phyloP scores from a whole-genome alignment of 164 flowering plant species.

The Annona cherimola region DNA sequence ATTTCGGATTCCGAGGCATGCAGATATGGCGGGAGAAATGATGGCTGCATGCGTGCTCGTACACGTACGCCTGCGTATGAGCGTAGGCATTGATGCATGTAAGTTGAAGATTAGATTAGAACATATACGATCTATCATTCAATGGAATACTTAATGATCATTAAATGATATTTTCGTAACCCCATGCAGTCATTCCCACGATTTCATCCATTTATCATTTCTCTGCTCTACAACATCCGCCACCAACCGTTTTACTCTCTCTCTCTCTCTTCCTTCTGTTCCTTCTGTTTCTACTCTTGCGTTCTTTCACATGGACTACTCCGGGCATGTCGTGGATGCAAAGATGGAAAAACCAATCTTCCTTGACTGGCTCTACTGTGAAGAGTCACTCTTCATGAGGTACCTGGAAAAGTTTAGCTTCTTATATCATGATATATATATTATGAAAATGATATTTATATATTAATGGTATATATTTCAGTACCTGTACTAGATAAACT shows the following conservation, averaged over 20 bases:
- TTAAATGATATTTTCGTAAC: not conserved
- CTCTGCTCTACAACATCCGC: too few relatives aligned
- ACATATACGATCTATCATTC: too few relatives aligned
- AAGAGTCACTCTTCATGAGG: slow-evolving; percentile 13
- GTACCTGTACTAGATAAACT: too few relatives aligned
- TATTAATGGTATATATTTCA: too few relatives aligned
- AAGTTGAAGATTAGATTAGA: too few relatives aligned
- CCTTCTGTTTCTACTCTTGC: not conserved
- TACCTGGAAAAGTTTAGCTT: too few relatives aligned
- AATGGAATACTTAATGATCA: not conserved
- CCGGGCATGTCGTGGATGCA: not conserved
- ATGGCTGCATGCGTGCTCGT: not conserved
- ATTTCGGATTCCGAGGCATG: not conserved
- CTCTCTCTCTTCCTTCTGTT: slow-evolving; percentile 9
- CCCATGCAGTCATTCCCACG: not conserved
- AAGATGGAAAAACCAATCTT: slow-evolving; percentile 6
- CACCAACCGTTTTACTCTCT: not conserved
- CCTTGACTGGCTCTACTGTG: slow-evolving; percentile 9
- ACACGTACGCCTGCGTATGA: not conserved
- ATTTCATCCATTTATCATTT: too few relatives aligned
- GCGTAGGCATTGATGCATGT: not conserved
- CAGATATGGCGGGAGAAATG: not conserved
- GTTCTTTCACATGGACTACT: slow-evolving; percentile 16
- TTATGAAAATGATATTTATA: too few relatives aligned
- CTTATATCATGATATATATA: too few relatives aligned